A percentile compares a stretch with the other conserved stretches of the same genome.
phyloP scores from a whole-genome alignment of 768 basidiomycete species.

The Russula ochroleuca region DNA sequence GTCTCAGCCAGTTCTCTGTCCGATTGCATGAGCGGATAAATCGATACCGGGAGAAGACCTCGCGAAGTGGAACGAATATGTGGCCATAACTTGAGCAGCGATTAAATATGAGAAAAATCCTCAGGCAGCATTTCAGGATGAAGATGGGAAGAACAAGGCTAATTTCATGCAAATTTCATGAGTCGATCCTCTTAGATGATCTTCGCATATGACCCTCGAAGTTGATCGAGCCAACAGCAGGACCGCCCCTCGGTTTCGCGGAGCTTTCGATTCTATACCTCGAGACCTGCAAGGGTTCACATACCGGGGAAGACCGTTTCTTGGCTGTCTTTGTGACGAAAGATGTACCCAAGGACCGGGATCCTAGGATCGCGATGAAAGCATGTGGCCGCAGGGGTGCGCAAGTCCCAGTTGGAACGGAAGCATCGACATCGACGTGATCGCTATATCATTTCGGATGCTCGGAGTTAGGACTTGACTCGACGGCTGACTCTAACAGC shows the following conservation, averaged over 20 bases:
- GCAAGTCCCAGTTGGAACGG: background rate
- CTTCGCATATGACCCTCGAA: background rate
- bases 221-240: conserved; percentile 1
- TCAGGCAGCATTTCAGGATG: background rate
- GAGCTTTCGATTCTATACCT: conserved; percentile 6
- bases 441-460: too few species aligned
- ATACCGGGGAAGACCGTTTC: conserved; percentile 10
- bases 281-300: conserved; percentile 6
- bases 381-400: background rate
- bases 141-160: background rate
- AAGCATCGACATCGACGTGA: background rate
- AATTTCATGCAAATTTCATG: background rate
- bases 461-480: background rate
- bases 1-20: too few species aligned
- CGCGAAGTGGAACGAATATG: background rate
- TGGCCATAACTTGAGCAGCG: background rate
- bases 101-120: background rate
- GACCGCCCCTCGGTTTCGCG: background rate
- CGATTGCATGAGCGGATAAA: background rate
- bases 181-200: background rate
- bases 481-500: background rate
- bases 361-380: conserved; percentile 1
- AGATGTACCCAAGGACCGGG: conserved; percentile 17
- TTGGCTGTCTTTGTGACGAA: background rate
- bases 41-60: background rate